A percentile compares a stretch with the other conserved stretches of the same genome.
These are phyloP conservation scores for Pleurotus tuber-regium DNA, from an alignment of 768 basidiomycete species.

Conservation along the genomic window DNA sequence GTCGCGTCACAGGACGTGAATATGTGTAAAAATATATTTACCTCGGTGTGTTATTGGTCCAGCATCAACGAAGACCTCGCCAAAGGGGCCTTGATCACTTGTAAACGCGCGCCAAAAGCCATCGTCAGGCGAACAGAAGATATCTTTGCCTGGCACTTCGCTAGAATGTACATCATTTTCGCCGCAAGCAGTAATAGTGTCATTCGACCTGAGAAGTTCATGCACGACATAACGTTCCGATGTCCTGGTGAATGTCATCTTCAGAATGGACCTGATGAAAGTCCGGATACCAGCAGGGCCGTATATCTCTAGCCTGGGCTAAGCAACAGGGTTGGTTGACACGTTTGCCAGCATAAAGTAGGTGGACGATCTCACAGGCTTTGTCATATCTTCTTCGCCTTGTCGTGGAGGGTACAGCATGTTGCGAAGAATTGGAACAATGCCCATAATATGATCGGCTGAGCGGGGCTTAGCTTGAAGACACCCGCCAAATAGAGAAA, in stretches of 20 bases:
- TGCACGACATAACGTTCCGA: slow-evolving; percentile 71
- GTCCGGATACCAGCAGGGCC: slow-evolving; percentile 76
- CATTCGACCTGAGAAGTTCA: slow-evolving; percentile 64
- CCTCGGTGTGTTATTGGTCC: slow-evolving; percentile 78
- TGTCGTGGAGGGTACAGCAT: slow-evolving; percentile 46
- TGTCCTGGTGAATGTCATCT: slow-evolving; percentile 61
- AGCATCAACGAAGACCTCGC: slow-evolving; percentile 60
- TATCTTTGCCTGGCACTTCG: slow-evolving; percentile 62
- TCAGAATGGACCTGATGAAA: slow-evolving; percentile 70
- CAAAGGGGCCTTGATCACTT: slow-evolving; percentile 32
- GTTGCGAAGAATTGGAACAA: slow-evolving; percentile 63
- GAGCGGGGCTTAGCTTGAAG: slow-evolving; percentile 4
- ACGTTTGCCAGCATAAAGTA: slow-evolving; percentile 2
- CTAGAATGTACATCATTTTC: slow-evolving; percentile 48
- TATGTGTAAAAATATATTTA: slow-evolving; percentile 26
- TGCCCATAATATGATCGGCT: slow-evolving; percentile 77
- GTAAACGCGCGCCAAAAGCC: slow-evolving; percentile 68
- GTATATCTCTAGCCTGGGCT: slow-evolving; percentile 68
- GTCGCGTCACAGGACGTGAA: not conserved
- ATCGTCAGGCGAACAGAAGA: slow-evolving; percentile 46
- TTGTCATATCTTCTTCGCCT: slow-evolving; percentile 13
- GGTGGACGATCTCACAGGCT: slow-evolving; percentile 14
- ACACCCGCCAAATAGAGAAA: not conserved
- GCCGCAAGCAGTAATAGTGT: slow-evolving; percentile 52
- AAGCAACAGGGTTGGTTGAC: slow-evolving; percentile 9